Percentiles rank a stretch among this genome's conserved stretches.
These are phyloP conservation scores for Fusarium napiforme DNA, from an alignment of 2,329 filamentous ascomycete genomes.

Conservation along the genomic window DNA sequence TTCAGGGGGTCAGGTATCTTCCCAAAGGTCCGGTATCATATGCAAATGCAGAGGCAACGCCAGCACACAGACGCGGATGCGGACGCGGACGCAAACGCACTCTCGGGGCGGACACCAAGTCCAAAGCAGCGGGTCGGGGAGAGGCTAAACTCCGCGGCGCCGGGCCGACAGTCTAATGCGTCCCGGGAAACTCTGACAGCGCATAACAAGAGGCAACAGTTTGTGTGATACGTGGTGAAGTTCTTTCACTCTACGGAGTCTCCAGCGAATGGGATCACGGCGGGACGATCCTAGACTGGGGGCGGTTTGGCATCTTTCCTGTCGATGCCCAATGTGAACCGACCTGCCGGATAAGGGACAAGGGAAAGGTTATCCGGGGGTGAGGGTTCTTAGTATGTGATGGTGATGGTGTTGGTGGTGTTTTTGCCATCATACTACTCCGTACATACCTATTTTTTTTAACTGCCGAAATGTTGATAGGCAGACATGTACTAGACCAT, in stretches of 20 bases:
- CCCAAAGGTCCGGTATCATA: constrained; percentile 29
- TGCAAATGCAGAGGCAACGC: constrained; percentile 25
- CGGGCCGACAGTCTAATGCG: constrained; percentile 29
- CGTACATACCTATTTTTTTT: not conserved
- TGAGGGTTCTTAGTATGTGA: not conserved
- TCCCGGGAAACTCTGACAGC: constrained; percentile 17
- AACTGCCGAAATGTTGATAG: constrained; percentile 32
- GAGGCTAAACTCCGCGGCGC: constrained; percentile 29
- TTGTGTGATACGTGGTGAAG: constrained; percentile 5
- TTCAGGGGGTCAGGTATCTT: constrained; percentile 12
- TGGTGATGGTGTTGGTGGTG: not conserved
- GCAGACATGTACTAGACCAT: constrained; percentile 9
- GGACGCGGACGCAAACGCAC: not conserved
- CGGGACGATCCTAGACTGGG: constrained; percentile 18
- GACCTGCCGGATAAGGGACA: constrained; percentile 22
- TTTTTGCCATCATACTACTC: not conserved
- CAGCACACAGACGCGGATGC: constrained; percentile 18
- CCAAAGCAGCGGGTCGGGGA: constrained; percentile 31
- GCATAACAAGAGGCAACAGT: constrained; percentile 12
- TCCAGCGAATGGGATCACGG: constrained; percentile 24
- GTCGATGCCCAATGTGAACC: constrained; percentile 37
- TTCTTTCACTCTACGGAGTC: not conserved
- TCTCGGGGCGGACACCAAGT: constrained; percentile 1
- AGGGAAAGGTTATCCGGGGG: constrained; percentile 21
- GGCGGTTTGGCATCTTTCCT: constrained; percentile 4